Evolutionary conservation across 345 rosid genomes (phyloP), one percentile per base, ranked within the genome.

Genomic region (Isatis tinctoria): DNA sequence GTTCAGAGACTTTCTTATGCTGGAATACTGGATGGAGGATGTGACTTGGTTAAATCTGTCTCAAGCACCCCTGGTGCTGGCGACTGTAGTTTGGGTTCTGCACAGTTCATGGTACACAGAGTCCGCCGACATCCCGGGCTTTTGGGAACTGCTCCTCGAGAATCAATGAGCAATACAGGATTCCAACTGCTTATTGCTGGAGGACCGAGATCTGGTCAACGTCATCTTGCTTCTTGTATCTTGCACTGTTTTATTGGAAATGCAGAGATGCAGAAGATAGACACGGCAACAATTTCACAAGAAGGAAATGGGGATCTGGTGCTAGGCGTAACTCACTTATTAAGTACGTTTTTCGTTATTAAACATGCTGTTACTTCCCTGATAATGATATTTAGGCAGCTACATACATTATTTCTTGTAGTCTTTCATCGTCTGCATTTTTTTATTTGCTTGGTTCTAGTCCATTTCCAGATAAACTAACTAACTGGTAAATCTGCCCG

Each of bases 221-320:
- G 86, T 63, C 97, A 90, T 85, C 84, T 95, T 68, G 97, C 94
- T 79, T 88, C 97, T 69, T 90, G 97, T 82, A 79, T 92, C 65
- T 90, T 95, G 79, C 92, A 87, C 59, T 86, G 92, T 83, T 95
- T 87, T 60, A 74, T 84, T 67, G 99, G 97, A 56, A 86, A 86
- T 72, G 81, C 82, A 62, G 97, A 88, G 84, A 81, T 95, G 80
- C 97, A 83, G 69, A 92, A 95, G 83, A 83, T 95, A 70, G 99
- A 95, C 82, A 69, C 91, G 60, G 97, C 99, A 39, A 92, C 96
- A 41, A 82, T 87, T 78, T 89, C 92, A 57, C 97, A 86, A 83
- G 99, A 92, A 80, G 99, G 97, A 41, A 89, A 83, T 69, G 97
- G 95, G 70, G 93, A 95, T 85, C 76, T 87, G 77, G 85, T 85